Conservation (phyloP, 129 eudicot species). For the Pulicaria dysenterica region DNA sequence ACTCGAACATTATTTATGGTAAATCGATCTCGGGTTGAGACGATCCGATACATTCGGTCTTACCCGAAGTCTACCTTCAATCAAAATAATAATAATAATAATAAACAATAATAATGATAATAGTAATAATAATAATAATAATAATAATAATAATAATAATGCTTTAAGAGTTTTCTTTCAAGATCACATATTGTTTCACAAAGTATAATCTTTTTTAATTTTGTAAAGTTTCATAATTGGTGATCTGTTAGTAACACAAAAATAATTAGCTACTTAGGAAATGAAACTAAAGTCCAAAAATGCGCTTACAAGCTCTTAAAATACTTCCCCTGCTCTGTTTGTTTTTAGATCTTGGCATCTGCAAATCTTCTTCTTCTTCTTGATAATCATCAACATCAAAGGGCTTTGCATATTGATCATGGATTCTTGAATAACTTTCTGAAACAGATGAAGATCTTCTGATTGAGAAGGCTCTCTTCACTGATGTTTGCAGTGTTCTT, state of each 20-base stretch:
- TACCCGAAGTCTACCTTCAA: too few species aligned
- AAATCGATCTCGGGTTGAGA: too few species aligned
- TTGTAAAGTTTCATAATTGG: too few species aligned
- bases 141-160: too few species aligned
- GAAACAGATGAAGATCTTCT: conserved; percentile 78
- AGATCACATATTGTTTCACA: too few species aligned
- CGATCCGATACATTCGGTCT: too few species aligned
- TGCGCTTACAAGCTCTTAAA: conserved; percentile 62
- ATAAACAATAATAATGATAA: too few species aligned
- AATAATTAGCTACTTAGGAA: background rate
- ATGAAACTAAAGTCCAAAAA: conserved; percentile 50
- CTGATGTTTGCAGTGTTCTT: conserved; percentile 37
- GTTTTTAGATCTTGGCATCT: conserved; percentile 40
- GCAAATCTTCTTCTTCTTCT: conserved; percentile 9
- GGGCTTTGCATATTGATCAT: conserved; percentile 53
- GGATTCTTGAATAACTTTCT: conserved; percentile 73
- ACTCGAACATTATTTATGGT: too few species aligned
- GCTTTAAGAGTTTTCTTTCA: too few species aligned
- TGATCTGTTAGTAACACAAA: background rate
- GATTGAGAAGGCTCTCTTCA: conserved; percentile 56
- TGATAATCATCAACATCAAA: conserved; percentile 22
- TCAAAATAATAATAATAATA: too few species aligned
- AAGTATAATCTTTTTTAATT: too few species aligned
- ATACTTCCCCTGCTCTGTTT: conserved; percentile 38
- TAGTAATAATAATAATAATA: too few species aligned